Evolutionary conservation across 768 basidiomycete species (phyloP), one percentile per base, ranked within the genome.

Genomic region (Mycena sanguinolenta): DNA sequence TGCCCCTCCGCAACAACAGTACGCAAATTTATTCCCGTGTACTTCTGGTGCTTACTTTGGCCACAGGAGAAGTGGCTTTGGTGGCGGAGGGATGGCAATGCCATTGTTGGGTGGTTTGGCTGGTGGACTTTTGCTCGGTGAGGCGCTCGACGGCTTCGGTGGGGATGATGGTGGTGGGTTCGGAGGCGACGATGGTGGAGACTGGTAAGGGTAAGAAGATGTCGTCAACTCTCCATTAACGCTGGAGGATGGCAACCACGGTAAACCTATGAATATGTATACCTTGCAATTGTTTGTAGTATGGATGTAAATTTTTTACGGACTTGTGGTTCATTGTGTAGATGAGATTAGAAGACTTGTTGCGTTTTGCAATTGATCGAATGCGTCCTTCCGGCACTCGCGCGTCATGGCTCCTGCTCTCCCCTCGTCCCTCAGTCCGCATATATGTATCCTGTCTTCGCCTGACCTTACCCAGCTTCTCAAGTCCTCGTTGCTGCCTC

Each of bases 361-460:
- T n/a, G n/a, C n/a, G n/a, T n/a, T n/a, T n/a, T n/a, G n/a, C n/a
- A n/a, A n/a, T 34, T 42, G 14, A 42, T 42, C 17, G 14, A 19
- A 42, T 17, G 39, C 39, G 39, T 16, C 14, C 6, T 34, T 10
- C 10, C 32, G 32, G 32, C 19, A 42, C 50, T 23, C 10, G 8
- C 55, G 30, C 53, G 55, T 9, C 54, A 89, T 89, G 86, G 79
- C 88, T 57, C 86, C 85, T 25, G 79, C 82, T 49, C 76, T 95
- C 46, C 94, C 95, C 4, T 83, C 85, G 59, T 95, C 95, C 46
- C 82, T 96, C 74, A 92, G 92, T 76, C 95, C 95, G 8, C 95
- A 95, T 76, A 86, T 95, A 73, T 93, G 92, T 74, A 84, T 95
- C 19, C 75, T 93, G 39, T 84, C 91, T 0, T 94, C 94, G 0